These are phyloP conservation scores for Zygoascus flipseniorum DNA, from an alignment of 805 yeast genomes.

Conservation along the genomic window DNA sequence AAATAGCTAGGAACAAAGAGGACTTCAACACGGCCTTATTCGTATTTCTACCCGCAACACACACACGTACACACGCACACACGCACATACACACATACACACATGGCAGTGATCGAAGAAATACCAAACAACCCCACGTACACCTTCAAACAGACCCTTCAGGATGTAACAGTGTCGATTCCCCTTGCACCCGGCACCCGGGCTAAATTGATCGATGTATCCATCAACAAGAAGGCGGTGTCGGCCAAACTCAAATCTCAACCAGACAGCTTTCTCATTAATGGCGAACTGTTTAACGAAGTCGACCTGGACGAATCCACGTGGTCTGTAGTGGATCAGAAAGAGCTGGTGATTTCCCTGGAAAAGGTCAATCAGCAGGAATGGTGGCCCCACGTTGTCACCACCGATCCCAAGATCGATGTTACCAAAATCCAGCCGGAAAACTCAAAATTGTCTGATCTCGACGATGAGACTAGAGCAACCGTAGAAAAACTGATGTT, in stretches of 20 bases:
- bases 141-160: slow-evolving; percentile 35
- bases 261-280: slow-evolving; percentile 16
- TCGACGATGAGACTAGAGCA: slow-evolving; percentile 35
- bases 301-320: slow-evolving; percentile 30
- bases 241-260: slow-evolving; percentile 19
- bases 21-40: too few species aligned
- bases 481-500: slow-evolving; percentile 42
- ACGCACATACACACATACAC: not conserved
- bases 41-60: too few species aligned
- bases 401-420: slow-evolving; percentile 34
- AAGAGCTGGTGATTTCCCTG: slow-evolving; percentile 29
- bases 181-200: slow-evolving; percentile 28
- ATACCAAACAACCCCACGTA: slow-evolving; percentile 12
- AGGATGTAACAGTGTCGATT: slow-evolving; percentile 32
- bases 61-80: too few species aligned
- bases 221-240: slow-evolving; percentile 18
- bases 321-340: slow-evolving; percentile 35
- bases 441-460: slow-evolving; percentile 31
- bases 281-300: slow-evolving; percentile 31
- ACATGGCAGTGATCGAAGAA: not conserved
- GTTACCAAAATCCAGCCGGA: slow-evolving; percentile 35
- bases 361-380: slow-evolving; percentile 31
- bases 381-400: slow-evolving; percentile 42
- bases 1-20: too few species aligned
- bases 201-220: slow-evolving; percentile 29